Evolutionary conservation across 2,329 filamentous ascomycete species (phyloP).

Genomic region (Nothopassalora personata): DNA sequence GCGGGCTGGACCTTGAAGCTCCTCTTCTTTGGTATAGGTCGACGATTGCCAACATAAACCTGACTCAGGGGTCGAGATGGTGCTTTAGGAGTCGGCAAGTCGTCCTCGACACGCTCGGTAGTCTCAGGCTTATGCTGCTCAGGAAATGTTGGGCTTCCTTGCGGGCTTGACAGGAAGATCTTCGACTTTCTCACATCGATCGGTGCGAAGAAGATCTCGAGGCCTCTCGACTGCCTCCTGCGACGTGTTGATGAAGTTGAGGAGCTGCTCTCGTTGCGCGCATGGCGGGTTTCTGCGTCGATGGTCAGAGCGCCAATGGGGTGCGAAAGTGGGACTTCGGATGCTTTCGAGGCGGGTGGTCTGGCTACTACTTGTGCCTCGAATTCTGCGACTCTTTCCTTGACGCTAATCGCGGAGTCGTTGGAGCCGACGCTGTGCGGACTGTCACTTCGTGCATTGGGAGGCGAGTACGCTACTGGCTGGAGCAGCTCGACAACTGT

Average conservation of each 20-base stretch:
- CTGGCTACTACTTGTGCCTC: background rate
- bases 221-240: slow-evolving; percentile 3
- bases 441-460: background rate
- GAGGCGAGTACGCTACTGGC: slow-evolving; percentile 3
- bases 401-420: slow-evolving; percentile 4
- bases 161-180: slow-evolving; percentile 23
- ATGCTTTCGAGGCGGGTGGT: background rate
- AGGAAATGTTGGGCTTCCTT: slow-evolving; percentile 17
- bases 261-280: slow-evolving; percentile 9
- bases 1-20: slow-evolving; percentile 18
- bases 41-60: slow-evolving; percentile 10
- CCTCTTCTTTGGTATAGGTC: background rate
- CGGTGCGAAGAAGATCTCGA: slow-evolving; percentile 27
- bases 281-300: slow-evolving; percentile 11
- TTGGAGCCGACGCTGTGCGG: background rate
- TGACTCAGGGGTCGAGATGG: slow-evolving; percentile 11
- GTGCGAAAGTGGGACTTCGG: background rate
- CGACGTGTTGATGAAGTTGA: slow-evolving; percentile 8
- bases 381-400: slow-evolving; percentile 6
- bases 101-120: slow-evolving; percentile 1
- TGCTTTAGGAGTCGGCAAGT: slow-evolving; percentile 13
- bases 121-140: background rate
- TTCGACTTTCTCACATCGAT: slow-evolving; percentile 19
- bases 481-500: slow-evolving; percentile 1
- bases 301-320: slow-evolving; percentile 1